Conservation (phyloP, 2,329 filamentous ascomycete genomes). For the Knoxdaviesia proteae region DNA sequence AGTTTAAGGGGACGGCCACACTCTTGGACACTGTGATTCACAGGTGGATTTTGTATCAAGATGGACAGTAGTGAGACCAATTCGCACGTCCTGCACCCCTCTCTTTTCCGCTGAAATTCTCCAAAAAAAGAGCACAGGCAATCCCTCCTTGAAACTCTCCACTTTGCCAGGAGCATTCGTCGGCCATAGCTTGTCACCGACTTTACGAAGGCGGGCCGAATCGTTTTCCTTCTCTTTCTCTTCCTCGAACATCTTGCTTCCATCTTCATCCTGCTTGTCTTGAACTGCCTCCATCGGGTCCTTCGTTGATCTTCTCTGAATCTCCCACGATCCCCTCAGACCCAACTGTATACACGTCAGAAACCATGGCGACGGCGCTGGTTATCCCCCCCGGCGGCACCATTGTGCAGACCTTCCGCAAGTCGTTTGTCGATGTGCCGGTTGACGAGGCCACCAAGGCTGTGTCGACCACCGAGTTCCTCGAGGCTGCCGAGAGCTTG, state of each 20-base stretch:
- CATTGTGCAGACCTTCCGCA: conserved; percentile 69
- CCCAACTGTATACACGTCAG: conserved; percentile 1
- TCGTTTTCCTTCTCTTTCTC: neutral
- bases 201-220: too few relatives aligned
- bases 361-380: conserved; percentile 27
- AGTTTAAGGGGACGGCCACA: too few relatives aligned
- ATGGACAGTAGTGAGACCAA: too few relatives aligned
- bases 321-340: neutral
- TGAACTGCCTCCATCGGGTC: neutral
- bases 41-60: too few relatives aligned
- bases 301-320: neutral
- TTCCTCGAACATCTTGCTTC: neutral
- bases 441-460: conserved; percentile 54
- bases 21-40: too few relatives aligned
- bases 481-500: conserved; percentile 75
- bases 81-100: too few relatives aligned
- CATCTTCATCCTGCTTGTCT: neutral
- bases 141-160: too few relatives aligned
- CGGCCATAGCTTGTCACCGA: too few relatives aligned
- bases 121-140: too few relatives aligned
- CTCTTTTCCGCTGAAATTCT: too few relatives aligned
- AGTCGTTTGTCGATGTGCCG: conserved; percentile 67
- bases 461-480: conserved; percentile 68
- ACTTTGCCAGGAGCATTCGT: too few relatives aligned
- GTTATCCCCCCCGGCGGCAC: conserved; percentile 45